A percentile compares a stretch with the other conserved stretches of the same genome.
phyloP scores from a whole-genome alignment of 2,329 filamentous ascomycete genomes.

The Chalara sp. region DNA sequence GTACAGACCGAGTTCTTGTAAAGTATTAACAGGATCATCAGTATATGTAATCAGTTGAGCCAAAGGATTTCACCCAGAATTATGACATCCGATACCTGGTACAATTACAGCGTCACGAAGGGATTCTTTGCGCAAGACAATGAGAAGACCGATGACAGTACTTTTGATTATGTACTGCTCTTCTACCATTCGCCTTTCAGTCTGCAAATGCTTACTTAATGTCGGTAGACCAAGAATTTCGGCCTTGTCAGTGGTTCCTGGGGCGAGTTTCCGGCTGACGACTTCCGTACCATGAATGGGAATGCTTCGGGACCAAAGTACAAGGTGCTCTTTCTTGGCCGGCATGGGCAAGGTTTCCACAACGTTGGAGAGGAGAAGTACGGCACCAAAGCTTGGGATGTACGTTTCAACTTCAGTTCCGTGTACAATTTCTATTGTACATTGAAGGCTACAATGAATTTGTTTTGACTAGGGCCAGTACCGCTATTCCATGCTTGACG shows the following conservation, averaged over 20 bases:
- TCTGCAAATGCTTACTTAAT: conserved; percentile 22
- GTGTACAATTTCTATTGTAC: not conserved
- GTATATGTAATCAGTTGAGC: no score
- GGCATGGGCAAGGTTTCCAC: conserved; percentile 63
- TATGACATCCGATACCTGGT: no score
- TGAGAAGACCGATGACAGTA: conserved; percentile 43
- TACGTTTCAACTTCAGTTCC: conserved; percentile 28
- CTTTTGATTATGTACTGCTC: conserved; percentile 56
- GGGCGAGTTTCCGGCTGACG: conserved; percentile 55
- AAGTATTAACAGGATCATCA: no score
- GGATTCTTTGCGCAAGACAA: conserved; percentile 63
- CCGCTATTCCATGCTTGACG: conserved; percentile 59
- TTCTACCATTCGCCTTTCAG: conserved; percentile 1
- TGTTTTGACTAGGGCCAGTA: conserved; percentile 32
- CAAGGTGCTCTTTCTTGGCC: conserved; percentile 60
- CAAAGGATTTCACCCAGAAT: no score
- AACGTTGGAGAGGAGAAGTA: conserved; percentile 59
- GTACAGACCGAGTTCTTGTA: no score
- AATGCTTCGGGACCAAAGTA: conserved; percentile 43
- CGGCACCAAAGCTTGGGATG: conserved; percentile 64
- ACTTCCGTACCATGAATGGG: conserved; percentile 45
- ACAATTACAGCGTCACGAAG: conserved; percentile 49
- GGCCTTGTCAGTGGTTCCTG: conserved; percentile 61
- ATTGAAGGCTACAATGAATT: not conserved
- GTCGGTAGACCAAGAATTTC: conserved; percentile 50